These are phyloP conservation scores for Lyophyllum decastes DNA, from an alignment of 768 basidiomycete species.

Conservation along the genomic window DNA sequence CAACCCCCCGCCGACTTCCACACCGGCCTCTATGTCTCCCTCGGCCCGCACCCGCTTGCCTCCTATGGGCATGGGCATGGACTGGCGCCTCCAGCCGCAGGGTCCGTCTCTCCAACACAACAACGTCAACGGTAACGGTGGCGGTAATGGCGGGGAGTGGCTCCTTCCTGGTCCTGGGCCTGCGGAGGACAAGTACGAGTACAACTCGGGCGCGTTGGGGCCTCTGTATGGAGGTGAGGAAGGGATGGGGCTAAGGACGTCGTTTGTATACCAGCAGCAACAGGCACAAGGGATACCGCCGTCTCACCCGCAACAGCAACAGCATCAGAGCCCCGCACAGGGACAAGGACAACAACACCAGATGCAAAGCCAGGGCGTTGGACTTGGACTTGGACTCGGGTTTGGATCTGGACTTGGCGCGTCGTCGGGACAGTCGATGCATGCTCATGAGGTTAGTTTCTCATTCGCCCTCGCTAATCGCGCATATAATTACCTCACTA, in stretches of 20 bases:
- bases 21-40: background rate
- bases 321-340: background rate
- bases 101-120: slow-evolving; percentile 8
- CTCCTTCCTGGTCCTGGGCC: background rate
- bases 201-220: slow-evolving; percentile 7
- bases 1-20: slow-evolving; percentile 26
- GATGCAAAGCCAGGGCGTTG: background rate
- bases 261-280: slow-evolving; percentile 20
- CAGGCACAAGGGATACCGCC: slow-evolving; percentile 1
- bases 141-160: slow-evolving; percentile 3
- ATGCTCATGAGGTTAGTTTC: slow-evolving; percentile 52
- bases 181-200: slow-evolving; percentile 6
- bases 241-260: background rate
- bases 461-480: slow-evolving; percentile 14
- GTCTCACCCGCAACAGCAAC: background rate
- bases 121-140: background rate
- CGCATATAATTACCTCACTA: slow-evolving; percentile 15
- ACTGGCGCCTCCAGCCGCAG: slow-evolving; percentile 38
- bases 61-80: slow-evolving; percentile 29
- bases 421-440: no score
- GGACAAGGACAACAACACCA: slow-evolving; percentile 16
- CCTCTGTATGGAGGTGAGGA: background rate
- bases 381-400: background rate
- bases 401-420: background rate
- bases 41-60: slow-evolving; percentile 12